A percentile compares a stretch with the other conserved stretches of the same genome.
phyloP scores from a whole-genome alignment of 2,329 filamentous ascomycete genomes.

The Aureobasidium sp. region DNA sequence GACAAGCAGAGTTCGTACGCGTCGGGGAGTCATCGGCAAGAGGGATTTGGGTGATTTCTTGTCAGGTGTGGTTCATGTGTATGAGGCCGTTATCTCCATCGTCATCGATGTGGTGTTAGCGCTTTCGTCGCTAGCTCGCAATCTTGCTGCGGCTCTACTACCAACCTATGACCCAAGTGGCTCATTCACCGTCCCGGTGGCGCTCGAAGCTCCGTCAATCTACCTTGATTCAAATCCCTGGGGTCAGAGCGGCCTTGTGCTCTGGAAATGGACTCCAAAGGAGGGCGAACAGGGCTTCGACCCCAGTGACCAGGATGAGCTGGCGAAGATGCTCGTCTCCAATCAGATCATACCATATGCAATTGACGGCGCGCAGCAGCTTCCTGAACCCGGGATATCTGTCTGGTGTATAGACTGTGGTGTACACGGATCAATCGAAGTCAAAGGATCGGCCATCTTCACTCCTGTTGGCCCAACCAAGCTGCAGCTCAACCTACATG shows the following conservation, averaged over 20 bases:
- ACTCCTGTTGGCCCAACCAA: not conserved
- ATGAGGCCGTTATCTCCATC: not conserved
- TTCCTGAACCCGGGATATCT: not conserved
- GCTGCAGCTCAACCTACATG: not conserved
- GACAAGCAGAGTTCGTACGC: not conserved
- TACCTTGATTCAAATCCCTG: not conserved
- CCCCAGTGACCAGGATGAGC: not conserved
- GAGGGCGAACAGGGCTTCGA: not conserved
- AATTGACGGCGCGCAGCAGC: not conserved
- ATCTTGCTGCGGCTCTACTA: not conserved
- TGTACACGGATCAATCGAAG: not conserved
- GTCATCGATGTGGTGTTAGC: not conserved
- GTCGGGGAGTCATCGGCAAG: not conserved
- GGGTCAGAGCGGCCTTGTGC: not conserved
- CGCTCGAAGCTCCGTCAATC: not conserved
- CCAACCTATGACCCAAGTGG: not conserved
- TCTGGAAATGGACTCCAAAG: not conserved
- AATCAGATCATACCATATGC: not conserved
- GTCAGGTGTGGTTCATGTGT: not conserved
- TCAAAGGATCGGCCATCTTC: not conserved
- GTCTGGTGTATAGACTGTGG: not conserved
- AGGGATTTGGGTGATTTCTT: not conserved
- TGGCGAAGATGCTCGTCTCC: not conserved
- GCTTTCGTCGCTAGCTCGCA: not conserved
- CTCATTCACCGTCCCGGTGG: not conserved